A percentile compares a stretch with the other conserved stretches of the same genome.
These are phyloP conservation scores for Salvia sclarea DNA, from an alignment of 305 asterid genomes.

Conservation along the genomic window DNA sequence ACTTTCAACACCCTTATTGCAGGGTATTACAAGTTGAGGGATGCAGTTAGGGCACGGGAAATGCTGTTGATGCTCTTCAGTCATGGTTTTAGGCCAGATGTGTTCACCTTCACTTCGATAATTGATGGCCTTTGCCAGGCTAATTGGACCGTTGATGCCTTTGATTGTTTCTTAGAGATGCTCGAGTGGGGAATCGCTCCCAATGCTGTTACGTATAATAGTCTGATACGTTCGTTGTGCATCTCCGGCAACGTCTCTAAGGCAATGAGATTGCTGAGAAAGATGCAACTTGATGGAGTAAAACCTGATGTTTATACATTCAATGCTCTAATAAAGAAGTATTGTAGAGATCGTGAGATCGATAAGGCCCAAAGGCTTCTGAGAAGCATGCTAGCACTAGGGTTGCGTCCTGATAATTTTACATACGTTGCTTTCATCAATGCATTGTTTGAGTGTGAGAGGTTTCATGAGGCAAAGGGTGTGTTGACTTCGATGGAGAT, in stretches of 20 bases:
- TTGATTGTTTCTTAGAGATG: slow-evolving; percentile 79
- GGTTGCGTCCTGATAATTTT: slow-evolving; percentile 69
- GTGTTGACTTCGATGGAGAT: slow-evolving; percentile 73
- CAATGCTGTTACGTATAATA: slow-evolving; percentile 65
- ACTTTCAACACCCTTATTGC: slow-evolving; percentile 80
- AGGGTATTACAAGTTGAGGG: slow-evolving; percentile 66
- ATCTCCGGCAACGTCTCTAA: slow-evolving; percentile 54
- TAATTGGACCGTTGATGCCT: slow-evolving; percentile 66
- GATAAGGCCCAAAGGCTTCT: slow-evolving; percentile 76
- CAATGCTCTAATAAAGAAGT: slow-evolving; percentile 69
- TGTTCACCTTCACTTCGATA: slow-evolving; percentile 74
- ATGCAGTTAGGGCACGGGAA: slow-evolving; percentile 52
- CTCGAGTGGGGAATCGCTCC: slow-evolving; percentile 81
- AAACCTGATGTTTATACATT: slow-evolving; percentile 69
- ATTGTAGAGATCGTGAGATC: slow-evolving; percentile 58
- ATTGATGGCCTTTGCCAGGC: slow-evolving; percentile 77
- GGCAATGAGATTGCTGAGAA: slow-evolving; percentile 63
- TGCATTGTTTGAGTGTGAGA: slow-evolving; percentile 65
- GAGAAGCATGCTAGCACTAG: slow-evolving; percentile 57
- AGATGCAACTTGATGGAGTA: slow-evolving; percentile 71
- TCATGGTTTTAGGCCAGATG: slow-evolving; percentile 66
- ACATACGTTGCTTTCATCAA: slow-evolving; percentile 69
- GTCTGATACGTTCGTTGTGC: slow-evolving; percentile 73
- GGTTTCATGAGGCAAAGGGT: slow-evolving; percentile 61
- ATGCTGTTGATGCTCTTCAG: slow-evolving; percentile 60